Evolutionary conservation across 441 rosid species (phyloP), one percentile per base, ranked within the genome.

Genomic region (Hypseocharis bilobata): DNA sequence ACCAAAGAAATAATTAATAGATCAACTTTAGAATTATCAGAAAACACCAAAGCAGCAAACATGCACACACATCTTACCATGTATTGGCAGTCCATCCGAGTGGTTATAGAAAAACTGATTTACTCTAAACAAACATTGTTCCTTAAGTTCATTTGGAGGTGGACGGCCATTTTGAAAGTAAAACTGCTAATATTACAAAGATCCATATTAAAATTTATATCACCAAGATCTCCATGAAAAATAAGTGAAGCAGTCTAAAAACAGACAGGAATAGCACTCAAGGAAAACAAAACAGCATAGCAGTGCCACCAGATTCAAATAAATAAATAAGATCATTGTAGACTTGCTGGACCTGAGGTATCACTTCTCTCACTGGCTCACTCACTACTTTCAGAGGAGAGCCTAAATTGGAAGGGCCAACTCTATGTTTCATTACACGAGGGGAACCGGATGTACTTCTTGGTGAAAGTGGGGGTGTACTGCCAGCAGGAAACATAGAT

Each of bases 391-490:
- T 93, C 51, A 91, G 66, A 6, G 92, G 82, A 73, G 98, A 91
- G 52, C 96, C 91, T 58, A 94, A 80, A 76, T 88, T 82, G 66
- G 99, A 94, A 56, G 76, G 96, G 58, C 87, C 94, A 58, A 73
- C 77, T 75, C 96, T 83, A 62, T 78, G 96, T 69, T 83, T 94
- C 7, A 71, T 78, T 49, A 81, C 70, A 63, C 99, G 96, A 45
- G 99, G 99, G 19, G 99, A 94, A 58, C 96, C 93, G 36, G 92
- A 76, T 3, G 83, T 66, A 74, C 94, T 94, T 68, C 96, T 83
- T 3, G 99, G 97, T 29, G 99, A 94, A 72, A 94, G 99, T 4
- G 98, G 99, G 64, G 99, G 99, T 11, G 91, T 86, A 74, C 91
- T 88, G 49, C 96, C 98, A 51, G 88, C 89, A 71, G 92, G 91